Conservation (phyloP, 352 stramenopile species). For the Pythium rhizo-oryzae region DNA sequence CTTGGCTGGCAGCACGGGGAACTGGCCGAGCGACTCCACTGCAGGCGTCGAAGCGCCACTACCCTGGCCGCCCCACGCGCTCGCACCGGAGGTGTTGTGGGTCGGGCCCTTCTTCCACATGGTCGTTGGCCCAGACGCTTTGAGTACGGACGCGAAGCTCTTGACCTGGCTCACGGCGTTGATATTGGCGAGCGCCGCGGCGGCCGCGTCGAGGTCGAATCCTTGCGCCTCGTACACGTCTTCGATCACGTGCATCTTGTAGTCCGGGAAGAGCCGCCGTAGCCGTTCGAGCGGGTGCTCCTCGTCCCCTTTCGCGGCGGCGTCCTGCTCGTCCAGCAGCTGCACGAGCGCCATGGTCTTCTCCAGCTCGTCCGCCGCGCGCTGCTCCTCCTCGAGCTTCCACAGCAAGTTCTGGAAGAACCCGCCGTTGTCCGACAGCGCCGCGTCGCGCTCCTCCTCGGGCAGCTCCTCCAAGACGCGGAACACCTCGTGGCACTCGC, state of each 20-base stretch:
- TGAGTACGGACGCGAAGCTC: slow-evolving; percentile 60
- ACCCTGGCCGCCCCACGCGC: no score
- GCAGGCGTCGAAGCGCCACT: slow-evolving; percentile 29
- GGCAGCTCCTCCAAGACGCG: slow-evolving; percentile 45
- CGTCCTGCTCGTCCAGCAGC: slow-evolving; percentile 22
- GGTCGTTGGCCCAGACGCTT: slow-evolving; percentile 21
- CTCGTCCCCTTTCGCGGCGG: slow-evolving; percentile 23
- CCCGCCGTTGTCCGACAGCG: slow-evolving; percentile 49
- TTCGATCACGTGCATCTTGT: slow-evolving; percentile 62
- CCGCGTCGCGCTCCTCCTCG: slow-evolving; percentile 41
- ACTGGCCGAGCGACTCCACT: slow-evolving; percentile 57
- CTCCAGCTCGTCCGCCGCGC: slow-evolving; percentile 5
- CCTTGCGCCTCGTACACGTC: slow-evolving; percentile 59
- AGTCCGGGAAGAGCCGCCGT: slow-evolving; percentile 55
- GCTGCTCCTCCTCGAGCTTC: slow-evolving; percentile 54
- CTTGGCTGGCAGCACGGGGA: slow-evolving; percentile 48
- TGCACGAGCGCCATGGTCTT: slow-evolving; percentile 15
- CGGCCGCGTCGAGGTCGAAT: slow-evolving; percentile 60
- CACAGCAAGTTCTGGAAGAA: slow-evolving; percentile 73
- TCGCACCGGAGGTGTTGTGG: slow-evolving; percentile 7
- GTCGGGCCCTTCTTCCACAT: slow-evolving; percentile 16
- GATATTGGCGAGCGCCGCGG: slow-evolving; percentile 59
- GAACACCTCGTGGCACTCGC: slow-evolving; percentile 55
- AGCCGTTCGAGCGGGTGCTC: slow-evolving; percentile 58
- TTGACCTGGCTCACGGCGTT: slow-evolving; percentile 54